Percentiles rank a stretch among this genome's conserved stretches.
These are phyloP conservation scores for Leccinum rimulosum DNA, from an alignment of 768 basidiomycete species.

Conservation along the genomic window DNA sequence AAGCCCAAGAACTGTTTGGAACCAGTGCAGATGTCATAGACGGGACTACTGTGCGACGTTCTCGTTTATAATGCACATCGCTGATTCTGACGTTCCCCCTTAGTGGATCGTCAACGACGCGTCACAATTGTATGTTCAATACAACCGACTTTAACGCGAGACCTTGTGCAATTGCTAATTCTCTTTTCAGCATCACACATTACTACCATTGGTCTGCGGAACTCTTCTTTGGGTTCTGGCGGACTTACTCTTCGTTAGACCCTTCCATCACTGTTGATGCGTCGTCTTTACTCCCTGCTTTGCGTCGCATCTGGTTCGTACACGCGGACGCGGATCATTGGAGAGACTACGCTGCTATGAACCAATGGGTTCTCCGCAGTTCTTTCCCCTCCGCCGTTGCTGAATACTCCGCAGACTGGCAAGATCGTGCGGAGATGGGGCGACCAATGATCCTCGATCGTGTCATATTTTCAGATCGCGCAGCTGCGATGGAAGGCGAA, in stretches of 20 bases:
- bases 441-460: constrained; percentile 79
- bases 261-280: constrained; percentile 62
- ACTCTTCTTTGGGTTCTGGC: constrained; percentile 89
- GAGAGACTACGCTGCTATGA: constrained; percentile 92
- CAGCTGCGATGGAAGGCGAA: constrained; percentile 73
- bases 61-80: background rate
- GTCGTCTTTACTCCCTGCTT: constrained; percentile 67
- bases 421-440: constrained; percentile 68
- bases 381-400: constrained; percentile 78
- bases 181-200: constrained; percentile 65
- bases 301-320: constrained; percentile 73
- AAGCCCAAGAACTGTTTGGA: constrained; percentile 71
- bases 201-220: constrained; percentile 96
- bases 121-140: constrained; percentile 69
- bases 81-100: constrained; percentile 4
- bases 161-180: background rate
- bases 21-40: constrained; percentile 69
- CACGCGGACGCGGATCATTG: constrained; percentile 74
- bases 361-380: constrained; percentile 78
- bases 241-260: constrained; percentile 83
- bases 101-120: constrained; percentile 85
- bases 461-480: constrained; percentile 84
- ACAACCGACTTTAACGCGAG: background rate
- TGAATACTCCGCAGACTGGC: constrained; percentile 84
- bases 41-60: constrained; percentile 61